These are phyloP conservation scores for Taphrina pruni DNA, from an alignment of 1,139 yeast genomes.

Conservation along the genomic window DNA sequence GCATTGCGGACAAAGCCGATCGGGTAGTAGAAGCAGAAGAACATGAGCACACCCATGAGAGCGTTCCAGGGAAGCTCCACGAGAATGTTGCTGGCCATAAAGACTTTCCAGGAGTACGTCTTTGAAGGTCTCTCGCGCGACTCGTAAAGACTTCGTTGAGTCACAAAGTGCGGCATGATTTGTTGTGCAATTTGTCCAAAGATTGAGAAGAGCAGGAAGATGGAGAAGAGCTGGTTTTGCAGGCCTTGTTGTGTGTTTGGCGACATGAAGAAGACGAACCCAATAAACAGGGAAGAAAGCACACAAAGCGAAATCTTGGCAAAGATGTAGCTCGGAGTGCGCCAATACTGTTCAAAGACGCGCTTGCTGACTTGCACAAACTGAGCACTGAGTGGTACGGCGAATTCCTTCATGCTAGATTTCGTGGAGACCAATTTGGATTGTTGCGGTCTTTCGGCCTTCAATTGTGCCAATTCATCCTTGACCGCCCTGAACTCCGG, in stretches of 20 bases:
- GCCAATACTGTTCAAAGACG: slow-evolving; percentile 65
- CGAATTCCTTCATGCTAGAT: slow-evolving; percentile 23
- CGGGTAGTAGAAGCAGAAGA: slow-evolving; percentile 81
- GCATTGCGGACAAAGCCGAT: slow-evolving; percentile 72
- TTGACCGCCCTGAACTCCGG: slow-evolving; percentile 59
- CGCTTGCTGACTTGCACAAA: slow-evolving; percentile 58
- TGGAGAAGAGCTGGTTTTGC: slow-evolving; percentile 61
- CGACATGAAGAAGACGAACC: slow-evolving; percentile 76
- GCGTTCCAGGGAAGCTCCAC: slow-evolving; percentile 80
- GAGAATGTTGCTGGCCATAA: slow-evolving; percentile 67
- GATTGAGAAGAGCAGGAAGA: slow-evolving; percentile 70
- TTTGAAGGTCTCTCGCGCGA: slow-evolving; percentile 86
- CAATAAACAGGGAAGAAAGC: slow-evolving; percentile 66
- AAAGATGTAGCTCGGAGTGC: slow-evolving; percentile 67
- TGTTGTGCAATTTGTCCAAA: slow-evolving; percentile 73
- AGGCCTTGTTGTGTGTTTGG: slow-evolving; percentile 60
- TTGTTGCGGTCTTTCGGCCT: slow-evolving; percentile 12
- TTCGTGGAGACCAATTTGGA: slow-evolving; percentile 4
- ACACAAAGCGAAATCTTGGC: slow-evolving; percentile 60
- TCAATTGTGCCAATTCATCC: slow-evolving; percentile 46
- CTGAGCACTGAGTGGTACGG: slow-evolving; percentile 59
- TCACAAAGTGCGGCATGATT: slow-evolving; percentile 70
- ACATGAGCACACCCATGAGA: slow-evolving; percentile 67
- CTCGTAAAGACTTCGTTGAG: slow-evolving; percentile 79
- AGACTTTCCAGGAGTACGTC: slow-evolving; percentile 67